These are phyloP conservation scores for sweet orange (Citrus sinensis) DNA, from an alignment of 345 rosid genomes.

Conservation along the genomic window DNA sequence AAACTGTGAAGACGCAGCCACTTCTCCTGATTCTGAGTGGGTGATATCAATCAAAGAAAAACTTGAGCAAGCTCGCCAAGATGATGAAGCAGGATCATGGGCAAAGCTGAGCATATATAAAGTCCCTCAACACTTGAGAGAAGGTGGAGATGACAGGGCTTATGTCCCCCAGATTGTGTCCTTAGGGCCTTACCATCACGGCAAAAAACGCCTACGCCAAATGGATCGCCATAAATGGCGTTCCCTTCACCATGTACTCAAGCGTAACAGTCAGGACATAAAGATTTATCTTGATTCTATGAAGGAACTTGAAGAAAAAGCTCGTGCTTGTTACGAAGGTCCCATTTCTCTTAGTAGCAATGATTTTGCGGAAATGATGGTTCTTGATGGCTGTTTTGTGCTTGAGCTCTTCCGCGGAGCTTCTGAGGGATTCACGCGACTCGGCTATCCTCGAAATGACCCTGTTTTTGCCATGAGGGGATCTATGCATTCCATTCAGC, in stretches of 20 bases:
- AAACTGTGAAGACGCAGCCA: constrained; percentile 20
- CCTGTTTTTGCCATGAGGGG: constrained; percentile 86
- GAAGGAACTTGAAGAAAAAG: constrained; percentile 65
- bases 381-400: constrained; percentile 80
- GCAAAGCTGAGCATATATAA: constrained; percentile 52
- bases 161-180: constrained; percentile 77
- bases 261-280: constrained; percentile 55
- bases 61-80: constrained; percentile 59
- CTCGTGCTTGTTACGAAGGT: constrained; percentile 72
- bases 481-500: constrained; percentile 81
- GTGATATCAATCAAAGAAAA: constrained; percentile 57
- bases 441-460: constrained; percentile 74
- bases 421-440: constrained; percentile 58
- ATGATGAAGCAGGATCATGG: constrained; percentile 60
- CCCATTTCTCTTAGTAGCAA: constrained; percentile 49
- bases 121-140: constrained; percentile 54
- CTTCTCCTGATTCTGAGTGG: constrained; percentile 57
- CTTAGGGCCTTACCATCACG: constrained; percentile 81
- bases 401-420: constrained; percentile 78
- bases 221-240: constrained; percentile 92
- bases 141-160: constrained; percentile 75
- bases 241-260: constrained; percentile 55
- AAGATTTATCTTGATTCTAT: constrained; percentile 52
- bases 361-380: constrained; percentile 81
- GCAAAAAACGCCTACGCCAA: constrained; percentile 57